Conservation (phyloP, 345 rosid genomes). For the Capsella bursapastoris region DNA sequence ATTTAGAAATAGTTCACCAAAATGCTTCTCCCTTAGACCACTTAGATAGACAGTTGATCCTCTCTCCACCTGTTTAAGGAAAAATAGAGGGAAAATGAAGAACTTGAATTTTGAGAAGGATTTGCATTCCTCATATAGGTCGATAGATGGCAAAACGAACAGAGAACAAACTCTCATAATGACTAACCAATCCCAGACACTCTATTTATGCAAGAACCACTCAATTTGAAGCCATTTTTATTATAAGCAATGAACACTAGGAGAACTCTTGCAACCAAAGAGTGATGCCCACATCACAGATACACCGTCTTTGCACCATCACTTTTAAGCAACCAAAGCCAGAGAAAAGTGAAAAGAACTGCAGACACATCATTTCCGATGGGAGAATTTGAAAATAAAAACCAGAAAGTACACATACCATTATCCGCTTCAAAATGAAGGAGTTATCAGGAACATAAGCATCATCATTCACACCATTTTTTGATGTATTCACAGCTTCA, state of each 20-base stretch:
- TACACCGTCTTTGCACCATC: constrained; percentile 17
- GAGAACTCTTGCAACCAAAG: constrained; percentile 3
- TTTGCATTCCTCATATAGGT: constrained; percentile 28
- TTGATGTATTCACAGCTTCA: constrained; percentile 49
- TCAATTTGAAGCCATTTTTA: constrained; percentile 8
- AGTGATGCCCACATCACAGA: constrained; percentile 30
- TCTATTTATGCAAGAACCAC: constrained; percentile 22
- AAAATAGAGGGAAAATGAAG: constrained; percentile 18
- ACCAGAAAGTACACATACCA: constrained; percentile 56
- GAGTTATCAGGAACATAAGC: constrained; percentile 52
- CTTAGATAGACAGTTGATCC: constrained; percentile 81
- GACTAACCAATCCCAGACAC: constrained; percentile 13
- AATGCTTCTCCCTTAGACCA: constrained; percentile 92
- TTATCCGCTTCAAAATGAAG: constrained; percentile 88
- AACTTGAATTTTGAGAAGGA: constrained; percentile 15
- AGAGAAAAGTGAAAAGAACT: constrained; percentile 10
- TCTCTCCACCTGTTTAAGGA: constrained; percentile 77
- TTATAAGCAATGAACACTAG: constrained; percentile 12
- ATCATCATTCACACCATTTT: constrained; percentile 31
- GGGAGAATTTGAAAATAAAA: background rate
- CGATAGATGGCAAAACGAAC: constrained; percentile 15
- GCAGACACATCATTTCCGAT: constrained; percentile 21
- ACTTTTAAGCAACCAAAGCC: constrained; percentile 26
- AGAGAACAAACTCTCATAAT: constrained; percentile 17
- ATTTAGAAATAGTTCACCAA: constrained; percentile 84